A percentile compares a stretch with the other conserved stretches of the same genome.
Conservation (phyloP, 169 alveolate species). For the Plasmodium inui region DNA sequence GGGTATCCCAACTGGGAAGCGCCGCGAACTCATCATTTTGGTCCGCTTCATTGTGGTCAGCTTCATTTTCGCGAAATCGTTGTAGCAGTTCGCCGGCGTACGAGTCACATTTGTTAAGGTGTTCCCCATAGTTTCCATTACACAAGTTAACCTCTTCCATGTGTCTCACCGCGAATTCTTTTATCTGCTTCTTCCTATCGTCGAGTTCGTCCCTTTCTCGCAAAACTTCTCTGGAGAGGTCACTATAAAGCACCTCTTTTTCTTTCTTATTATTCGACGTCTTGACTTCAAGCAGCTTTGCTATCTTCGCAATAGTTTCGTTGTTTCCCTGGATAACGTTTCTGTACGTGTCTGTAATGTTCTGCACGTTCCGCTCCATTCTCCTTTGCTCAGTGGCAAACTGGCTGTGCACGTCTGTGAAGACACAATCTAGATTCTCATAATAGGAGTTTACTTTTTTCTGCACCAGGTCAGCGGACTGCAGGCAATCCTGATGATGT, state of each 20-base stretch:
- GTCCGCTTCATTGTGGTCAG: not conserved
- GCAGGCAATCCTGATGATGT: not conserved
- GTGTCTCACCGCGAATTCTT: not conserved
- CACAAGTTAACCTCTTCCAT: conserved; percentile 1
- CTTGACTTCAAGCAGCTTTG: not conserved
- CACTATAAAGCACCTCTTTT: not conserved
- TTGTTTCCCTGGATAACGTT: conserved; percentile 2
- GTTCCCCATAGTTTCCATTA: not conserved
- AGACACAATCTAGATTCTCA: not conserved
- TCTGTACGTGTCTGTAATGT: not conserved
- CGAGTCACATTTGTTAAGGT: conserved; percentile 6
- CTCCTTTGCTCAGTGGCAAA: not conserved
- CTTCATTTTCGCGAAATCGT: not conserved
- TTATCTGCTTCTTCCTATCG: not conserved
- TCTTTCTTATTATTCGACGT: not conserved
- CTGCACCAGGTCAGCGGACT: not conserved
- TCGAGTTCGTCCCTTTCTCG: not conserved
- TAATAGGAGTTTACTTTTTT: conserved; percentile 5
- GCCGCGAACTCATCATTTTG: not conserved
- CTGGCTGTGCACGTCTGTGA: not conserved
- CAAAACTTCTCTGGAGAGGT: conserved; percentile 1
- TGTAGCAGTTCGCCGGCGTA: not conserved
- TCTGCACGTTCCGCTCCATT: not conserved
- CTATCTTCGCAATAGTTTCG: not conserved
- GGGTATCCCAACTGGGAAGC: not conserved